Base-by-base conservation (phyloP, 1,284 basidiomycete species). In the Afroboletus lepidellus region DNA sequence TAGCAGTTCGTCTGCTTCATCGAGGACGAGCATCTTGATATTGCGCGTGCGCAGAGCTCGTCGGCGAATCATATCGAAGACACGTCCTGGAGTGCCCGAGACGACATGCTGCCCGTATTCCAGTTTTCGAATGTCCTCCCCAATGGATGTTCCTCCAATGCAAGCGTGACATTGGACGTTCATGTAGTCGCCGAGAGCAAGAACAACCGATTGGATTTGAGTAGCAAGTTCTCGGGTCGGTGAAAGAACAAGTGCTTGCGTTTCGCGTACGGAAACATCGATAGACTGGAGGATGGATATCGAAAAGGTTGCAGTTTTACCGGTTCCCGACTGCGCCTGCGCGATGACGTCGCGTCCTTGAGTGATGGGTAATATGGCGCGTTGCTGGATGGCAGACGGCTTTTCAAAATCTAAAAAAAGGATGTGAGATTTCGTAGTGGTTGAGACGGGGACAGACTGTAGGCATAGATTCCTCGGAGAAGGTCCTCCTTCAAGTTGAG, bases 101-200 rank as follows among this genome's bases (percentile, higher is more conserved):
- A 99, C 95, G 58, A 99, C 91, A 70, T 99, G 97, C 65, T 97
- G 94, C 5, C 97, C 97, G 59, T 98, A 94, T 73, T 98, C 94
- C 51, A 99, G 84, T 76, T 99, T 99, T 61, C 93, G 84, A 65
- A 99, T 99, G 69, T 99, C 97, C 75, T 99, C 97, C 23, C 96
- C 94, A 59, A 99, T 92, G 33, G 91, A 94, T 5, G 95, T 98
- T 33, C 97, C 97, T 49, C 96, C 96, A 65, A 99, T 98, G 74
- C 96, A 99, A 33, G 97, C 97, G 70, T 99, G 96, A 72, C 96
- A 98, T 64, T 98, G 94, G 21, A 99, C 93, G 69, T 98, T 98
- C 93, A 98, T 95, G 71, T 98, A 98, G 77, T 98, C 97, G 41
- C 97, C 96, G 18, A 99, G 77, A 8, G 97, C 97, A 47, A 99